Evolutionary conservation across 2,329 filamentous ascomycete species (phyloP).

Genomic region (Clonostachys rosea): DNA sequence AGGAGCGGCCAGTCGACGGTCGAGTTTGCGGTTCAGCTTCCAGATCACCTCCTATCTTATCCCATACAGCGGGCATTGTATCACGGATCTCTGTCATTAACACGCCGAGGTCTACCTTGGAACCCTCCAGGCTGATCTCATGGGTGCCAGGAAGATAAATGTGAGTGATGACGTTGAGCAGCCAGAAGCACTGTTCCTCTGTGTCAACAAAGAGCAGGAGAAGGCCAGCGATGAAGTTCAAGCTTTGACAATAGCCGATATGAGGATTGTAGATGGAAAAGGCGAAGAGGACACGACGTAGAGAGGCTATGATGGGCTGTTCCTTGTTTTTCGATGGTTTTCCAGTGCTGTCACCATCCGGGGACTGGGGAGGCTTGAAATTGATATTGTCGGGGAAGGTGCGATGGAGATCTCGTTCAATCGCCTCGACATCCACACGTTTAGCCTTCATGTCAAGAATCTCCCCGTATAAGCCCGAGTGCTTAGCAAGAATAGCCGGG

Average conservation of each 20-base stretch:
- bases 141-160: slow-evolving; percentile 89
- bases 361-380: slow-evolving; percentile 63
- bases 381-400: slow-evolving; percentile 92
- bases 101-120: slow-evolving; percentile 90
- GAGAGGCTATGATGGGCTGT: slow-evolving; percentile 72
- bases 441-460: slow-evolving; percentile 63
- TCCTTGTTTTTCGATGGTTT: slow-evolving; percentile 42
- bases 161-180: slow-evolving; percentile 87
- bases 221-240: slow-evolving; percentile 91
- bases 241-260: slow-evolving; percentile 92
- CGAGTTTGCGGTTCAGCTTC: slow-evolving; percentile 37
- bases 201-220: slow-evolving; percentile 82
- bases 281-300: slow-evolving; percentile 81
- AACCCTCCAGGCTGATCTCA: slow-evolving; percentile 82
- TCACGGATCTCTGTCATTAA: slow-evolving; percentile 85
- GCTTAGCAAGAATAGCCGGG: slow-evolving; percentile 69
- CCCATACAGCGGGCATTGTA: slow-evolving; percentile 77
- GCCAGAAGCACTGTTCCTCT: slow-evolving; percentile 89
- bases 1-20: slow-evolving; percentile 24
- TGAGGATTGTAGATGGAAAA: slow-evolving; percentile 88
- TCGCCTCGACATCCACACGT: slow-evolving; percentile 76
- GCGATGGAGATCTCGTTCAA: slow-evolving; percentile 88
- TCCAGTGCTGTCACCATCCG: slow-evolving; percentile 28
- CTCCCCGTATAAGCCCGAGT: slow-evolving; percentile 72
- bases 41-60: slow-evolving; percentile 78